Evolutionary conservation across 306 rosid species (phyloP).

Genomic region (Gastrolobium villosum): DNA sequence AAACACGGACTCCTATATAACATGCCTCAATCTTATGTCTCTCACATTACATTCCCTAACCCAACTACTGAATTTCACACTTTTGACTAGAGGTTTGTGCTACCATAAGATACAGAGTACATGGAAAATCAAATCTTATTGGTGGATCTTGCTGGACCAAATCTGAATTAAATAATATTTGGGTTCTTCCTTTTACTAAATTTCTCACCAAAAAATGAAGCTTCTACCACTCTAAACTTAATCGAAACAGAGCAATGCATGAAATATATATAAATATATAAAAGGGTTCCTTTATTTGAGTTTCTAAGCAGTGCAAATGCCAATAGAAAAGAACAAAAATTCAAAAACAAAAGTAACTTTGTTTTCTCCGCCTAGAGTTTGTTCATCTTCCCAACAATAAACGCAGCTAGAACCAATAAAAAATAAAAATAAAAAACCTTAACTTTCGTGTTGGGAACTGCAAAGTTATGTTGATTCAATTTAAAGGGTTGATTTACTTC

Average conservation of each 20-base stretch:
- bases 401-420: constrained; percentile 24
- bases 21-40: background rate
- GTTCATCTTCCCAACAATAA: constrained; percentile 69
- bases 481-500: constrained; percentile 22
- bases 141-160: constrained; percentile 49
- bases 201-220: constrained; percentile 42
- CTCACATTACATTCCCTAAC: background rate
- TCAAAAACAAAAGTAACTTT: constrained; percentile 31
- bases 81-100: constrained; percentile 23
- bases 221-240: constrained; percentile 30
- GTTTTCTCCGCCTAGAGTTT: constrained; percentile 67
- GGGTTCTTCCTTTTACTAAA: constrained; percentile 34
- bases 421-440: background rate
- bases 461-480: constrained; percentile 42
- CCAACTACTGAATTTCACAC: background rate
- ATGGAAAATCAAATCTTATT: constrained; percentile 43
- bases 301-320: constrained; percentile 34
- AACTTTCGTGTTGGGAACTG: constrained; percentile 54
- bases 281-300: background rate
- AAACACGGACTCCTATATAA: background rate
- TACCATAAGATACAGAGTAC: constrained; percentile 6
- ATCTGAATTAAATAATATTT: constrained; percentile 25
- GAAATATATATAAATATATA: background rate
- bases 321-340: constrained; percentile 5
- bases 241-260: background rate